Conservation (phyloP, 2,329 filamentous ascomycete species). For the Aspergillus hiratsukae region DNA sequence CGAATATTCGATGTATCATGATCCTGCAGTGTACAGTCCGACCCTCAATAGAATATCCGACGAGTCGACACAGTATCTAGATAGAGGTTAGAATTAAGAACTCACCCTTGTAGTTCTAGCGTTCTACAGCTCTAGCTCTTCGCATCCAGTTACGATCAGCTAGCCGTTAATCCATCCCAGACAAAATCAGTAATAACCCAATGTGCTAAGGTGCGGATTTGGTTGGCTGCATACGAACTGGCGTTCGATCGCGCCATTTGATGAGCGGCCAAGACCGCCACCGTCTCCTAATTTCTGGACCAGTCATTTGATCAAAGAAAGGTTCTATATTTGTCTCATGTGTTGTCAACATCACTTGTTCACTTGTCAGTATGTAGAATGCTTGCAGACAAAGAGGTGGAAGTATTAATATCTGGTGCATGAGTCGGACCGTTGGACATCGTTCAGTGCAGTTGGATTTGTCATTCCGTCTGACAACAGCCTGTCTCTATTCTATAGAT, state of each 20-base stretch:
- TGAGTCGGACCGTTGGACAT: neutral
- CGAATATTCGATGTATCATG: neutral
- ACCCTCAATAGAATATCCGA: neutral
- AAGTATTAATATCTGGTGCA: too few species aligned
- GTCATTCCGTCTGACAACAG: neutral
- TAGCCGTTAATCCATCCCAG: neutral
- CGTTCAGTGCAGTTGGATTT: neutral
- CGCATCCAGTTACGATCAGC: neutral
- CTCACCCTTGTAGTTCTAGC: neutral
- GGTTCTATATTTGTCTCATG: neutral
- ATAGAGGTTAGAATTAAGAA: neutral
- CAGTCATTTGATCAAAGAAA: neutral
- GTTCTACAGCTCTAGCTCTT: neutral
- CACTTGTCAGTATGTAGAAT: neutral
- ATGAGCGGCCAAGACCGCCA: neutral
- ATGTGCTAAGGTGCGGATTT: neutral
- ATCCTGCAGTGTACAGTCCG: neutral
- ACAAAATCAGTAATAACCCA: neutral
- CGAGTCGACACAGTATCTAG: neutral
- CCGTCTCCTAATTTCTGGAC: neutral
- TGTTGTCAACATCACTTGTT: neutral
- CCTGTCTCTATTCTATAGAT: neutral
- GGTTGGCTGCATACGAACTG: slow-evolving; percentile 8
- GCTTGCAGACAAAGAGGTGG: too few species aligned
- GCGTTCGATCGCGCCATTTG: slow-evolving; percentile 9